phyloP scores from a whole-genome alignment of 371 early-diverging fungal species.

The Actinomortierella wolfii region DNA sequence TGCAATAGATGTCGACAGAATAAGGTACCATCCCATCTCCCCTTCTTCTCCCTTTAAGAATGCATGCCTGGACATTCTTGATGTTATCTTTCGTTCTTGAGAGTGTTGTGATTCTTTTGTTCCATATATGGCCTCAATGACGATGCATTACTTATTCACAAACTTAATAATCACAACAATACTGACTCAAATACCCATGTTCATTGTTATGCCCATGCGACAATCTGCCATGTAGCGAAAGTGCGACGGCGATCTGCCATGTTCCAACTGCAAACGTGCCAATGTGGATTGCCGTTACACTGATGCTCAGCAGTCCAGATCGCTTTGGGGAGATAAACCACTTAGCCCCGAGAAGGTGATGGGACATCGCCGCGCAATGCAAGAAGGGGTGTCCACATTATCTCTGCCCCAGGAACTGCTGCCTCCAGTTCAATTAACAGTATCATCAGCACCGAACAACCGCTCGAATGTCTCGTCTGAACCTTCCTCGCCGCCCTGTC shows the following conservation, averaged over 20 bases:
- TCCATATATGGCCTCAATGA: too few species aligned
- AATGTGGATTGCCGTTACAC: constrained; percentile 42
- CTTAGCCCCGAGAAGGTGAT: constrained; percentile 32
- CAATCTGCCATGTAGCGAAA: constrained; percentile 15
- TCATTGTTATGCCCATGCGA: neutral
- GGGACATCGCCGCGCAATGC: neutral
- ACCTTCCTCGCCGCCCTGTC: too few species aligned
- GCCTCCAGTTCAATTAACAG: too few species aligned
- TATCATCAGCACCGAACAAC: too few species aligned
- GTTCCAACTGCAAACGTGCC: constrained; percentile 41
- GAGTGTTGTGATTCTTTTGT: too few species aligned
- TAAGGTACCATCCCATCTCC: constrained; percentile 33
- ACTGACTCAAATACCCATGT: too few species aligned
- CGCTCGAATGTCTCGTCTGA: too few species aligned
- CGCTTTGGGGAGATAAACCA: constrained; percentile 42
- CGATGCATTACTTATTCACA: neutral
- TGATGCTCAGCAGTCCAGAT: constrained; percentile 42
- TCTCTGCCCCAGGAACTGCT: too few species aligned
- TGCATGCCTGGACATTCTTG: too few species aligned
- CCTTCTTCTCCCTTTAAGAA: too few species aligned
- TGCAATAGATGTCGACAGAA: constrained; percentile 46
- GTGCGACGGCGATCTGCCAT: constrained; percentile 41
- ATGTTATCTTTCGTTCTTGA: too few species aligned
- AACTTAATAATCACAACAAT: neutral
- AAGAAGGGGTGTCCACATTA: too few species aligned